phyloP scores from a whole-genome alignment of 75 land plant species.

The Cryptomeria japonica region DNA sequence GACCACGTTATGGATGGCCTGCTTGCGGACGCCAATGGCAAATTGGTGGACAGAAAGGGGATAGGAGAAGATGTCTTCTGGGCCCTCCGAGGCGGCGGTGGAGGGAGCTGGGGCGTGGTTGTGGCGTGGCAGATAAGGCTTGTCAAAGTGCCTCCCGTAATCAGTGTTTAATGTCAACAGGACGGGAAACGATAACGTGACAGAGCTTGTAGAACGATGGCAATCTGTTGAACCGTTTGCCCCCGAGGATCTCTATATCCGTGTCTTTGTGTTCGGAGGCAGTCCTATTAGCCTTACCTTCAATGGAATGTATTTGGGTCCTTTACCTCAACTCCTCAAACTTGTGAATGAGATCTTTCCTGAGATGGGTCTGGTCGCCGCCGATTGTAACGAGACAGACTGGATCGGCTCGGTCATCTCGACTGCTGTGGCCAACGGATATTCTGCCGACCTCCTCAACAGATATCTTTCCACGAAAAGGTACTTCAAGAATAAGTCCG shows the following conservation, averaged over 20 bases:
- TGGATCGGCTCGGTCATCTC: slow-evolving; percentile 22
- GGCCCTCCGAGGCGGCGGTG: slow-evolving; percentile 55
- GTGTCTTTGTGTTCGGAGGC: slow-evolving; percentile 17
- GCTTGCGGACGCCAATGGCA: slow-evolving; percentile 25
- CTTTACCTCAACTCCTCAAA: slow-evolving; percentile 11
- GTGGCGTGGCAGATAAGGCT: slow-evolving; percentile 31
- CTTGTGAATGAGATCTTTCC: slow-evolving; percentile 12
- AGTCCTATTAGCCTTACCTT: not conserved
- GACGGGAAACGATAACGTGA: slow-evolving; percentile 15
- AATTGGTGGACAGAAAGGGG: slow-evolving; percentile 17
- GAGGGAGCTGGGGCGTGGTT: slow-evolving; percentile 33
- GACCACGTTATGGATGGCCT: slow-evolving; percentile 42
- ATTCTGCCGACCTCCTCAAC: slow-evolving; percentile 5
- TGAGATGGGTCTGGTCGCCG: not conserved
- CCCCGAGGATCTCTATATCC: slow-evolving; percentile 20
- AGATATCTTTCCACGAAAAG: not conserved
- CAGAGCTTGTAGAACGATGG: slow-evolving; percentile 31
- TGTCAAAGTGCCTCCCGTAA: slow-evolving; percentile 29
- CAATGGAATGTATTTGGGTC: slow-evolving; percentile 26
- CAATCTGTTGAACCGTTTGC: slow-evolving; percentile 23
- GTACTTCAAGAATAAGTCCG: slow-evolving; percentile 31
- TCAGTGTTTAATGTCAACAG: slow-evolving; percentile 29
- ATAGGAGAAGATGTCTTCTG: slow-evolving; percentile 50
- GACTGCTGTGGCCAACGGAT: slow-evolving; percentile 1
- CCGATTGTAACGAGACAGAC: slow-evolving; percentile 25